These are phyloP conservation scores for Sugiyamaella floridensis DNA, from an alignment of 805 yeast genomes.

Conservation along the genomic window DNA sequence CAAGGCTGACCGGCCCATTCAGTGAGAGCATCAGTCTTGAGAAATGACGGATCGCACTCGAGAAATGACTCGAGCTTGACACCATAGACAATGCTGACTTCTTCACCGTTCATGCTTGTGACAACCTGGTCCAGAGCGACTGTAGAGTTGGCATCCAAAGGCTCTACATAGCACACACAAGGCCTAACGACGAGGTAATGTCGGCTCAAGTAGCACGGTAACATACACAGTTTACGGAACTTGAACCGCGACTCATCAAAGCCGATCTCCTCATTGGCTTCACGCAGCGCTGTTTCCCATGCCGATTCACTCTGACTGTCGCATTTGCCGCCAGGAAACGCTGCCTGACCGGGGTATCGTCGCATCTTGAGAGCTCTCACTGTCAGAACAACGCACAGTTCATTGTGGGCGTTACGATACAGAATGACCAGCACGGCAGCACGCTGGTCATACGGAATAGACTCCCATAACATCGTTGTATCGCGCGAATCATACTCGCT, in stretches of 20 bases:
- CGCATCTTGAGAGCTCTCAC: conserved; percentile 60
- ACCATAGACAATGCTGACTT: conserved; percentile 14
- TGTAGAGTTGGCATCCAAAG: background rate
- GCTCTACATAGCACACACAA: conserved; percentile 40
- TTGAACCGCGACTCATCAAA: conserved; percentile 46
- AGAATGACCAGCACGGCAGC: conserved; percentile 66
- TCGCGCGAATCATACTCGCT: background rate
- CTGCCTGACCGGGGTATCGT: conserved; percentile 73
- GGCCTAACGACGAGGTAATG: conserved; percentile 75
- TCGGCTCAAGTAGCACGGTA: conserved; percentile 68
- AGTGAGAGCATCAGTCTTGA: background rate
- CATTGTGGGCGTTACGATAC: conserved; percentile 47
- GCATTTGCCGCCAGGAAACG: conserved; percentile 81
- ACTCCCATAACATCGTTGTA: conserved; percentile 33
- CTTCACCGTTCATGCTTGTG: conserved; percentile 10
- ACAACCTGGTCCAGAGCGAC: conserved; percentile 8
- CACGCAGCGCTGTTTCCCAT: conserved; percentile 67
- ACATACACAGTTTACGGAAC: conserved; percentile 47
- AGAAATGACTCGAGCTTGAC: conserved; percentile 7
- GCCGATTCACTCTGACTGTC: conserved; percentile 34
- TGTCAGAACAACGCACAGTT: conserved; percentile 67
- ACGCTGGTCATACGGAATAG: conserved; percentile 52
- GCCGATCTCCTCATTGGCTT: conserved; percentile 77
- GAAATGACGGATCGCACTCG: background rate
- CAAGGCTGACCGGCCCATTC: conserved; percentile 11